Conservation (phyloP, 169 alveolate species). For the Cryptosporidium ubiquitum region DNA sequence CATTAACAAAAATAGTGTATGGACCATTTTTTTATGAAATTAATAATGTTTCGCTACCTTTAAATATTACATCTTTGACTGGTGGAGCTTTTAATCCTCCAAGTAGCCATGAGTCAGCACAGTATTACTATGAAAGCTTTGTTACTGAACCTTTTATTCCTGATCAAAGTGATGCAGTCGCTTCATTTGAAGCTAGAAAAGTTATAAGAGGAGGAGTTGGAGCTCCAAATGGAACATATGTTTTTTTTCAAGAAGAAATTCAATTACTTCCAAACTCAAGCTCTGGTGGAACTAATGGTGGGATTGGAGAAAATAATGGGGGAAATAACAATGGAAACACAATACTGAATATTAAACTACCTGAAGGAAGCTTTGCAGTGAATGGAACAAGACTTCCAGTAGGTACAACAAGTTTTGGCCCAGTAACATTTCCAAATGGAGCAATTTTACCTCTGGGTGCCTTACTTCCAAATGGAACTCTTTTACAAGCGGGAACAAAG, state of each 20-base stretch:
- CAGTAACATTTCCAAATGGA: constrained; percentile 73
- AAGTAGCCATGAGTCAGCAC: constrained; percentile 62
- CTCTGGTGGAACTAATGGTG: constrained; percentile 3
- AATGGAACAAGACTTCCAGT: constrained; percentile 71
- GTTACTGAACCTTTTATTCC: constrained; percentile 67
- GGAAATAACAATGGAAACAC: not conserved
- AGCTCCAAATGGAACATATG: constrained; percentile 69
- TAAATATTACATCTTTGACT: constrained; percentile 53
- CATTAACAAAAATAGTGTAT: constrained; percentile 40
- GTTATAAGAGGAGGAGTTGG: constrained; percentile 74
- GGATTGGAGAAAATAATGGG: not conserved
- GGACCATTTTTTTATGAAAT: constrained; percentile 72
- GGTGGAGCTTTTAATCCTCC: constrained; percentile 73
- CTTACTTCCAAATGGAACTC: constrained; percentile 65
- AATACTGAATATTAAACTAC: constrained; percentile 29
- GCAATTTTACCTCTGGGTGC: constrained; percentile 74
- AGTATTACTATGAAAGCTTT: constrained; percentile 68
- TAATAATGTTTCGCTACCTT: constrained; percentile 62
- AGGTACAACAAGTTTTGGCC: constrained; percentile 72
- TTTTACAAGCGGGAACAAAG: constrained; percentile 29
- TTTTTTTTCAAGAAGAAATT: constrained; percentile 65
- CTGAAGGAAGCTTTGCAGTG: constrained; percentile 49
- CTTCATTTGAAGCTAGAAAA: constrained; percentile 64
- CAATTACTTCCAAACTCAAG: constrained; percentile 51
- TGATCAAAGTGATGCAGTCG: constrained; percentile 2